Evolutionary conservation across 495 filamentous ascomycete genomes (phyloP).

Genomic region (Xylaria scruposa): DNA sequence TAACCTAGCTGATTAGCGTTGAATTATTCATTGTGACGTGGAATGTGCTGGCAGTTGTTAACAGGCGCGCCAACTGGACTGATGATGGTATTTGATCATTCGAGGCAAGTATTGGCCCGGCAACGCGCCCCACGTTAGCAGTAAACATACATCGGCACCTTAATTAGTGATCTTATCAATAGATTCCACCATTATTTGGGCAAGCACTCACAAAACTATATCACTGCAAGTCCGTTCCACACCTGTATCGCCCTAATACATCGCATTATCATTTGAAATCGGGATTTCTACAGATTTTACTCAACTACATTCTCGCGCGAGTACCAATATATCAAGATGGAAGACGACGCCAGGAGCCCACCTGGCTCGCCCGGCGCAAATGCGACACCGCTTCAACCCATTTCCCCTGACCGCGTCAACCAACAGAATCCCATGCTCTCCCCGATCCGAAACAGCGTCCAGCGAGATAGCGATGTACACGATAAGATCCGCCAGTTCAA

Average conservation of each 20-base stretch:
- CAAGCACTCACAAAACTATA: slow-evolving; percentile 1
- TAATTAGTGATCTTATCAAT: not conserved
- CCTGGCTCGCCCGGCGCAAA: slow-evolving; percentile 41
- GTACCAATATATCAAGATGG: slow-evolving; percentile 34
- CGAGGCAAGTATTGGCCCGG: slow-evolving; percentile 32
- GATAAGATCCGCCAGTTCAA: slow-evolving; percentile 88
- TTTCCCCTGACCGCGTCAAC: slow-evolving; percentile 84
- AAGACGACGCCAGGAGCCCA: slow-evolving; percentile 41
- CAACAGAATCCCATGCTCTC: slow-evolving; percentile 55
- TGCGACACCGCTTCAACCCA: slow-evolving; percentile 69
- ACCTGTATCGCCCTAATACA: not conserved
- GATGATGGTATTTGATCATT: not conserved
- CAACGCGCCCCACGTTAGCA: slow-evolving; percentile 29
- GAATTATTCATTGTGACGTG: not conserved
- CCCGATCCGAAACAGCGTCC: slow-evolving; percentile 36
- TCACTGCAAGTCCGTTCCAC: slow-evolving; percentile 1
- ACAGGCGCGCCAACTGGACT: not conserved
- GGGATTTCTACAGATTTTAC: slow-evolving; percentile 15
- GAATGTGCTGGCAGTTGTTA: slow-evolving; percentile 3
- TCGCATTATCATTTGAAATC: slow-evolving; percentile 1
- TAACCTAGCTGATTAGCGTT: not conserved
- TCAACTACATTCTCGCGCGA: slow-evolving; percentile 14
- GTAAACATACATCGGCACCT: slow-evolving; percentile 33
- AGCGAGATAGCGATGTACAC: slow-evolving; percentile 75
- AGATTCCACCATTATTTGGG: too few species aligned